Conservation (phyloP, 352 stramenopile genomes). For the Pythium periplocum region DNA sequence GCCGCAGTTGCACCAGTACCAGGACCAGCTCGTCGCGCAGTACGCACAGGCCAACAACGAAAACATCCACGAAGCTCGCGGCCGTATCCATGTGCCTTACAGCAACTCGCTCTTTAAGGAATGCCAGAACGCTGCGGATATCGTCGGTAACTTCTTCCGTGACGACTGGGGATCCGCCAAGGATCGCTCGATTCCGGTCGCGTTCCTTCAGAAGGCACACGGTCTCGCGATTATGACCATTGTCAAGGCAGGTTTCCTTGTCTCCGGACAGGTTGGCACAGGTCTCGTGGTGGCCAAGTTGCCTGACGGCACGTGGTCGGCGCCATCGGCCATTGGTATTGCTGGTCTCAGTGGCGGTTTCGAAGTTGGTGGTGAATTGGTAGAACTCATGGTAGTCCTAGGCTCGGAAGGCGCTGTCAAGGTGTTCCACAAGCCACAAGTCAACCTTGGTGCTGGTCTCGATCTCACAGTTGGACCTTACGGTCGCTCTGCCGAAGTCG, state of each 20-base stretch:
- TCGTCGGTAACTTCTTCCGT: conserved; percentile 65
- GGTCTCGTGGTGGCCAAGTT: conserved; percentile 82
- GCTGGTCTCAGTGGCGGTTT: conserved; percentile 78
- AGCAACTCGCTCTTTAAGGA: conserved; percentile 47
- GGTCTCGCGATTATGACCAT: conserved; percentile 52
- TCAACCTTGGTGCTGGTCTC: conserved; percentile 86
- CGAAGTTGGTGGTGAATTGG: conserved; percentile 83
- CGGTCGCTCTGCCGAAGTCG: conserved; percentile 60
- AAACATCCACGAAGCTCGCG: conserved; percentile 31
- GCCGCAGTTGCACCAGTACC: conserved; percentile 33
- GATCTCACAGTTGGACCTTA: conserved; percentile 82
- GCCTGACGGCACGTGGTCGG: conserved; percentile 80
- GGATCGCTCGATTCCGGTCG: conserved; percentile 27
- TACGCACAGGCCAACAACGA: conserved; percentile 39
- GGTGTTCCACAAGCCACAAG: conserved; percentile 74
- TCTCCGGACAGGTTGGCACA: conserved; percentile 55
- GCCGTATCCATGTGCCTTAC: conserved; percentile 43
- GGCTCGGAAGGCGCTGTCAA: conserved; percentile 85
- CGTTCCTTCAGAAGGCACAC: conserved; percentile 48
- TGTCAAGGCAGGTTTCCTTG: conserved; percentile 47
- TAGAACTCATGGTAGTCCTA: conserved; percentile 90
- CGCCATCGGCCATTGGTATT: conserved; percentile 87
- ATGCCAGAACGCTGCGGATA: conserved; percentile 57
- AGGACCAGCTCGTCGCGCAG: conserved; percentile 40
- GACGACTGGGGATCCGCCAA: conserved; percentile 32